Base-by-base conservation (phyloP, 306 rosid genomes). In the Argentina anserina region DNA sequence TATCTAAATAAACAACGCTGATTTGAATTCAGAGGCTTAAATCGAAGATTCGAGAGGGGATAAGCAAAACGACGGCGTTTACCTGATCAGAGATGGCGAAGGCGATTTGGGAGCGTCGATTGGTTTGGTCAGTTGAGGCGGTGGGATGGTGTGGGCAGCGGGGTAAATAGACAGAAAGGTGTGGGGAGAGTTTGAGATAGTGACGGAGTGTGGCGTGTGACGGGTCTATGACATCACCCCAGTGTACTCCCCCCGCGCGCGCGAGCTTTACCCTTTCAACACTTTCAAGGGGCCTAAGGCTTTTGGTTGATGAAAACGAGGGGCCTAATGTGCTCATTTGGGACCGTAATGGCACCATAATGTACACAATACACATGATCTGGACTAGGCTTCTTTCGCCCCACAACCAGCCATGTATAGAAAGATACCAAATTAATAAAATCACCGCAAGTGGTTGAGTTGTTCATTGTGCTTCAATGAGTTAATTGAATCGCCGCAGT, bases 181-280 rank as follows among this genome's bases (percentile, higher is more conserved):
- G 23, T 7, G 7, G 42, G 39, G 40, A 7, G 47, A 3, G n/a
- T 33, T 25, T 17, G 49, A 46, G 13, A 21, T 4, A 58, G 21
- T 5, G 59, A 52, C 14, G 12, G 12, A 17, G 70, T 58, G 61
- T 58, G 61, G 74, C 29, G 52, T 10, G 75, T n/a, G 34, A 41
- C 65, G 76, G 67, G 64, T 25, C 15, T 0, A 83, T 85, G 89
- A 79, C 73, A 64, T 59, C 90, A 89, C 28, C 82, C 9, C 1
- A 14, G 78, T 58, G 18, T 67, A 29, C 33, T 31, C 2, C 8
- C 25, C 2, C 8, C 25, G 55, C 69, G 17, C n/a, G 28, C 21
- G 6, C 31, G 8, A 63, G 12, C 46, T 21, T 9, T 39, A 64
- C 43, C 11, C 69, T 21, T 37, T 64, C 49, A 12, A 11, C 31